These are phyloP conservation scores for Diplodia mutila DNA, from an alignment of 2,329 filamentous ascomycete species.

Conservation along the genomic window DNA sequence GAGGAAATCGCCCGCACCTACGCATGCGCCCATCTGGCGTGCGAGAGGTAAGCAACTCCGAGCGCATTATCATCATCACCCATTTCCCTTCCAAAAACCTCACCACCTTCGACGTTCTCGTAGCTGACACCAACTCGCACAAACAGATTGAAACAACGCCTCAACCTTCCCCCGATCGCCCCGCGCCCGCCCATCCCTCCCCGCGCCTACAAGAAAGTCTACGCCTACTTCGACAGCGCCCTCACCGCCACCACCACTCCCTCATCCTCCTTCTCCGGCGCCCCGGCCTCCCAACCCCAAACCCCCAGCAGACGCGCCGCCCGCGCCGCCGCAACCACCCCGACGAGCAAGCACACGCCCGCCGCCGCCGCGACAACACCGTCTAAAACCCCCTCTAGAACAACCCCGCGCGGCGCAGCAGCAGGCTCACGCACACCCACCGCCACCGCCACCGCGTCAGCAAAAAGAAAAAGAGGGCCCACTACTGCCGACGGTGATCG, in stretches of 20 bases:
- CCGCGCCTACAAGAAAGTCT: slow-evolving; percentile 81
- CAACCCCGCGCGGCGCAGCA: slow-evolving; percentile 23
- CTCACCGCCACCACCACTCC: slow-evolving; percentile 51
- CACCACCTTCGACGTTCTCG: too few species aligned
- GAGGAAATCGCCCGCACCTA: slow-evolving; percentile 87
- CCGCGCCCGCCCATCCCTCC: slow-evolving; percentile 78
- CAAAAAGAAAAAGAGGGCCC: slow-evolving; percentile 32
- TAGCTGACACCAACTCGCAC: neutral
- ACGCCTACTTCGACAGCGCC: slow-evolving; percentile 75
- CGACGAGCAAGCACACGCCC: neutral
- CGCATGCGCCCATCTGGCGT: slow-evolving; percentile 86
- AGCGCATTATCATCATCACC: neutral
- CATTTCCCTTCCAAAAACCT: neutral
- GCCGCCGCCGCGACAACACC: slow-evolving; percentile 25
- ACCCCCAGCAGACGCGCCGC: slow-evolving; percentile 31
- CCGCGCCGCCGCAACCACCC: slow-evolving; percentile 35
- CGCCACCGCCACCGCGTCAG: slow-evolving; percentile 26
- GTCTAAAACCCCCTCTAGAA: neutral
- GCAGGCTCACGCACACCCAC: slow-evolving; percentile 31
- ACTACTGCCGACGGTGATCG: neutral
- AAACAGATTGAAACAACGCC: slow-evolving; percentile 70
- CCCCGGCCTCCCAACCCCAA: slow-evolving; percentile 29
- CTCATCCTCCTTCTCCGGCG: slow-evolving; percentile 37
- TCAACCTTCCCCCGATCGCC: slow-evolving; percentile 77
- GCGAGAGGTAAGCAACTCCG: slow-evolving; percentile 65